Percentiles rank a stretch among this genome's conserved stretches.
Evolutionary conservation across 345 rosid genomes (phyloP).

Genomic region (Rhodamnia argentea): DNA sequence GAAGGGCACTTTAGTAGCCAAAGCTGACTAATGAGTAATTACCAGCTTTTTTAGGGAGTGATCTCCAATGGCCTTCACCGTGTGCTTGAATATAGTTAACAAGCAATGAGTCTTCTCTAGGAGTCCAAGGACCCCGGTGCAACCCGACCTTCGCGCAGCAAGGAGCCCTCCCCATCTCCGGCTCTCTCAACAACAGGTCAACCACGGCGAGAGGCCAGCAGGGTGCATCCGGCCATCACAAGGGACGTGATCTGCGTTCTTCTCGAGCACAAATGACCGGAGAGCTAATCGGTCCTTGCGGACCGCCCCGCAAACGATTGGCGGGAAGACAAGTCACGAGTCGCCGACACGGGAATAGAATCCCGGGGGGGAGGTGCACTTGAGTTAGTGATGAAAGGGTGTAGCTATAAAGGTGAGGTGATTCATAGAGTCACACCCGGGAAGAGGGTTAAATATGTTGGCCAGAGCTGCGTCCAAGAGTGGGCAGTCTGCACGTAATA

Average conservation of each 20-base stretch:
- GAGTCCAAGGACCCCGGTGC: constrained; percentile 58
- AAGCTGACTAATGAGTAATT: neutral
- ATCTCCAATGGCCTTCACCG: constrained; percentile 56
- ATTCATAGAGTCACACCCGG: neutral
- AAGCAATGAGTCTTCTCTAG: constrained; percentile 47
- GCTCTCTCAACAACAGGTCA: neutral
- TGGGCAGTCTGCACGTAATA: neutral
- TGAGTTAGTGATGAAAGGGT: neutral
- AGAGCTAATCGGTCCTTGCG: neutral
- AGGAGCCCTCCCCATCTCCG: constrained; percentile 41
- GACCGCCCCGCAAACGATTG: neutral
- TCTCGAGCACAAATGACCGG: neutral
- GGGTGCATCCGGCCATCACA: neutral
- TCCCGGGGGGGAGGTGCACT: neutral
- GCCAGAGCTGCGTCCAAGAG: neutral
- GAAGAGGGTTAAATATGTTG: neutral
- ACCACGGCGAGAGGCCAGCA: neutral
- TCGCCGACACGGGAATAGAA: neutral
- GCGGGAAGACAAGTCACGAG: neutral
- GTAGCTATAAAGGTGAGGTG: neutral
- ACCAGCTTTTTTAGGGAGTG: constrained; percentile 51
- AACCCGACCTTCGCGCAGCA: constrained; percentile 52
- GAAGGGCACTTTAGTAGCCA: neutral
- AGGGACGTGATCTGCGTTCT: neutral
- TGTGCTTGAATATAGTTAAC: constrained; percentile 34